Conservation (phyloP, 345 rosid species). For the Salix arbutifolia region DNA sequence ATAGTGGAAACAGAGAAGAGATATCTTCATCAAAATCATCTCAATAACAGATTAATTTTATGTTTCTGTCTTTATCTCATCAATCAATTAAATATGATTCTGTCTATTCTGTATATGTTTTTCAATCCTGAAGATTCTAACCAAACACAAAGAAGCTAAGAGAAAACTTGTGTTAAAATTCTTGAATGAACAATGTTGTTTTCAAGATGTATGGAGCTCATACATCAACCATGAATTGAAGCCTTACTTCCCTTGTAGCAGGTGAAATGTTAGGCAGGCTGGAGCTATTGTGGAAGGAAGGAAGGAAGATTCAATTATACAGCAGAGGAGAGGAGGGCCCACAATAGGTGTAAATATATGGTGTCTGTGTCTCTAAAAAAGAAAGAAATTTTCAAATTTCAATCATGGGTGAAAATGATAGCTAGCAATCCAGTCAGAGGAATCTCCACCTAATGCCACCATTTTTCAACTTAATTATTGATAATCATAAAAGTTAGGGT, state of each 20-base stretch:
- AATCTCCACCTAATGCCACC: slow-evolving; percentile 4
- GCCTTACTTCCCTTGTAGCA: background rate
- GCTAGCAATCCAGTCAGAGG: background rate
- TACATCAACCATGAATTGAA: background rate
- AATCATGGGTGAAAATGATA: background rate
- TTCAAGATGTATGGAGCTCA: background rate
- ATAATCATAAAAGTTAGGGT: background rate
- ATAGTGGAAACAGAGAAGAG: too few species aligned
- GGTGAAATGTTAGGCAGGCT: background rate
- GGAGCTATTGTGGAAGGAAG: background rate
- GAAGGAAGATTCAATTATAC: too few species aligned
- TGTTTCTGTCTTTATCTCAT: too few species aligned
- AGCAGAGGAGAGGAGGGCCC: too few species aligned
- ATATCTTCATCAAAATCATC: too few species aligned
- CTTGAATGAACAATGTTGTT: background rate
- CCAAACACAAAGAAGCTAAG: too few species aligned
- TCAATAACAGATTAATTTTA: too few species aligned
- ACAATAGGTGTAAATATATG: too few species aligned
- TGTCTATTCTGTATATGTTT: too few species aligned
- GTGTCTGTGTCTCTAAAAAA: too few species aligned
- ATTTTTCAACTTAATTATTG: background rate
- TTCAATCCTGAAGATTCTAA: too few species aligned
- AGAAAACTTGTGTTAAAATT: background rate
- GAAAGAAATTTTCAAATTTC: background rate
- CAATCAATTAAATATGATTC: too few species aligned